A percentile compares a stretch with the other conserved stretches of the same genome.
These are phyloP conservation scores for Angomonas desouzai DNA, from an alignment of 208 protist genomes.

Conservation along the genomic window DNA sequence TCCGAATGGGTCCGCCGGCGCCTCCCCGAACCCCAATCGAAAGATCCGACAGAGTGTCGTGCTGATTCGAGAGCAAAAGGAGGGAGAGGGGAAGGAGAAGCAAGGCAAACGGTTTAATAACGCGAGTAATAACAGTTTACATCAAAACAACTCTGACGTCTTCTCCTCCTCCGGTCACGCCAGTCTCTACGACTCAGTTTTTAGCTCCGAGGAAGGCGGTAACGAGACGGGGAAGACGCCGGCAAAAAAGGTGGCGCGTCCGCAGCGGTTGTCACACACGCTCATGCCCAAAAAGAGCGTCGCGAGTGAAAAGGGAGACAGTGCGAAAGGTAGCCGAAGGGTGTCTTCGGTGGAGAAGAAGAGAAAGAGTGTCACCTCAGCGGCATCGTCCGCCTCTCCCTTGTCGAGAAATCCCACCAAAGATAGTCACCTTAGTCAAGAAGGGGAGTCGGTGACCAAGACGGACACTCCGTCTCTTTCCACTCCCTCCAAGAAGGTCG, in stretches of 20 bases:
- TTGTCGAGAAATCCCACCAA: neutral
- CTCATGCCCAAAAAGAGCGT: neutral
- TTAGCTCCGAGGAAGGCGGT: neutral
- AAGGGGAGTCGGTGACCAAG: neutral
- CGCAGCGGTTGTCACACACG: neutral
- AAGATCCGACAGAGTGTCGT: neutral
- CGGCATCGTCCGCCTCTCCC: neutral
- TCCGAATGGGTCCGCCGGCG: neutral
- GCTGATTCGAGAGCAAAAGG: neutral
- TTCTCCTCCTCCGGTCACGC: neutral
- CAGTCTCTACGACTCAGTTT: neutral
- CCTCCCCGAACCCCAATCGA: neutral
- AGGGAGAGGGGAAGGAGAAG: neutral
- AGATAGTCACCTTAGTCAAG: neutral
- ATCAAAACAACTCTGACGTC: neutral
- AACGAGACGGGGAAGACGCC: neutral
- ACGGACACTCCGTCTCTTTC: no score
- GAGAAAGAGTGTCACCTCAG: conserved; percentile 2
- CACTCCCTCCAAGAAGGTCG: no score
- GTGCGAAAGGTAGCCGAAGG: neutral
- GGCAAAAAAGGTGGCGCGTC: neutral
- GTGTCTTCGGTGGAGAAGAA: neutral
- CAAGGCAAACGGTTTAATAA: neutral
- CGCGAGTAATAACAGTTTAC: neutral
- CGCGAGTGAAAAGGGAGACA: neutral